Base-by-base conservation (phyloP, 805 yeast genomes). In the Nakazawaea sp. region DNA sequence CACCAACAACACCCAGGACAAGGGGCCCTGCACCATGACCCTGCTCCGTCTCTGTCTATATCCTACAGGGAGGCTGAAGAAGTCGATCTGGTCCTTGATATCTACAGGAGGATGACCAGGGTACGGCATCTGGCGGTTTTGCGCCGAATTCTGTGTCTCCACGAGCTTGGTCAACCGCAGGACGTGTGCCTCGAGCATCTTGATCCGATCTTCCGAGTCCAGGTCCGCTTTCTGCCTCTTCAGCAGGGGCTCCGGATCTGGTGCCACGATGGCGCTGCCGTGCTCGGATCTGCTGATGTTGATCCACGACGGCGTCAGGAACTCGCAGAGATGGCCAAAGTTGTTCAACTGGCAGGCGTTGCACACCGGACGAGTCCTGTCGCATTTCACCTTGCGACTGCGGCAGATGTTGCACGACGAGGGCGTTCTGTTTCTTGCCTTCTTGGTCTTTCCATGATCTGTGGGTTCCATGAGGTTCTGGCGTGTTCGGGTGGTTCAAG, bases 391-490 rank as follows among this genome's bases (percentile, higher is more conserved):
- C 46, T 71, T 71, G 32, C 69, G 56, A 45, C 55, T 60, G 13
- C 72, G 59, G 42, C 77, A 71, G 27, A 62, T 60, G 20, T 61
- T 63, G 45, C 78, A 71, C 1, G 71, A 68, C 8, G 71, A 44
- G 0, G 70, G 61, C 42, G 64, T 58, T 36, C 75, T 58, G 30
- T 65, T 61, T 35, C 73, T 53, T 41, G 56, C 62, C 9, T 52
- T 43, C 28, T 26, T 26, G n/a, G n/a, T n/a, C n/a, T n/a, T n/a
- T n/a, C n/a, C n/a, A n/a, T n/a, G n/a, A n/a, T n/a, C n/a, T n/a
- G n/a, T n/a, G n/a, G n/a, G n/a, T n/a, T n/a, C n/a, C n/a, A n/a
- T n/a, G n/a, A n/a, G n/a, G n/a, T n/a, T n/a, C n/a, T n/a, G n/a
- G n/a, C n/a, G n/a, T n/a, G n/a, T n/a, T n/a, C n/a, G n/a, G n/a